Percentiles rank a stretch among this genome's conserved stretches.
Conservation (phyloP, 345 rosid genomes). For the Sonneratia caseolaris region DNA sequence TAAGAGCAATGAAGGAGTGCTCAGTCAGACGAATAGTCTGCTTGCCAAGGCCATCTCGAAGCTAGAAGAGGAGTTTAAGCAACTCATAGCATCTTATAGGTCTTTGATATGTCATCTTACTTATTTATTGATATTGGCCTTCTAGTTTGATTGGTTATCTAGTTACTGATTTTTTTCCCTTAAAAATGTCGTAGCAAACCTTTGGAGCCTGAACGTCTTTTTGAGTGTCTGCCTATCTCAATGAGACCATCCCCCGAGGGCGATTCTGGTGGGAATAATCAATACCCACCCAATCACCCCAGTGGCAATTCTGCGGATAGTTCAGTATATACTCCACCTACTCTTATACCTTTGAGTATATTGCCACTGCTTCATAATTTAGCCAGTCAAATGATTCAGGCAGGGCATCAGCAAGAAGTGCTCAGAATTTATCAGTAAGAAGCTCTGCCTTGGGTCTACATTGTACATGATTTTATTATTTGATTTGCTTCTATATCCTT, state of each 20-base stretch:
- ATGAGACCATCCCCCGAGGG: conserved; percentile 67
- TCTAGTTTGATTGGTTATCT: background rate
- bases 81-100: conserved; percentile 75
- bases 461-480: background rate
- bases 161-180: conserved; percentile 4
- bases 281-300: conserved; percentile 37
- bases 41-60: conserved; percentile 87
- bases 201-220: conserved; percentile 91
- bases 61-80: conserved; percentile 92
- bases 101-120: conserved; percentile 13
- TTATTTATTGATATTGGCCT: background rate
- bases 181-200: conserved; percentile 56
- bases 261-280: conserved; percentile 34
- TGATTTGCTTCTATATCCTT: background rate
- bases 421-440: conserved; percentile 62
- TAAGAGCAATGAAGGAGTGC: conserved; percentile 61
- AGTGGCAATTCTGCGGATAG: conserved; percentile 45
- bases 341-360: conserved; percentile 77
- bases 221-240: conserved; percentile 88
- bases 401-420: conserved; percentile 75
- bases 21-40: conserved; percentile 59
- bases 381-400: conserved; percentile 86
- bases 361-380: conserved; percentile 87
- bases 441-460: conserved; percentile 5
- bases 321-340: conserved; percentile 62